Conservation (phyloP, 176 grass and related monocot genomes). For the Paspalum notatum region DNA sequence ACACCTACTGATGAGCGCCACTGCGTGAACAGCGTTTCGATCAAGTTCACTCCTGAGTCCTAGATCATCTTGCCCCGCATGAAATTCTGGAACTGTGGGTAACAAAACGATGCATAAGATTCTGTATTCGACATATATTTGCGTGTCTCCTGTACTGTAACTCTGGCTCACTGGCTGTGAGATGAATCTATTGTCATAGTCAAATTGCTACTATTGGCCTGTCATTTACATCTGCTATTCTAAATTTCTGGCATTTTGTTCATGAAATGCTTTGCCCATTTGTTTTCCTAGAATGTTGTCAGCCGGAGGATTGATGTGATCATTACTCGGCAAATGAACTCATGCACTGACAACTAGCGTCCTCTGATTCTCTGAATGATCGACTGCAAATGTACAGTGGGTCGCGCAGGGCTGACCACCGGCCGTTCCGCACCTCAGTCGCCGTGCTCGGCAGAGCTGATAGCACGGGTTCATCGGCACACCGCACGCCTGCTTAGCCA, state of each 20-base stretch:
- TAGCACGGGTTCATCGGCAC: too few relatives aligned
- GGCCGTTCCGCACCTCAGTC: too few relatives aligned
- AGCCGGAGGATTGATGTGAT: not conserved
- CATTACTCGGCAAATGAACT: not conserved
- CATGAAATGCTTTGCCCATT: not conserved
- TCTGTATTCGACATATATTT: not conserved
- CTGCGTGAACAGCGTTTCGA: conserved; percentile 81
- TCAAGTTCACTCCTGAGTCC: conserved; percentile 67
- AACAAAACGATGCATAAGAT: conserved; percentile 9
- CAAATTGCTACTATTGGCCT: not conserved
- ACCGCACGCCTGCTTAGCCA: too few relatives aligned
- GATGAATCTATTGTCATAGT: not conserved
- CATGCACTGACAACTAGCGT: not conserved
- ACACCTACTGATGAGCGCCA: conserved; percentile 91
- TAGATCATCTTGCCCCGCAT: conserved; percentile 8
- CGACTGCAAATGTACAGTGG: too few relatives aligned
- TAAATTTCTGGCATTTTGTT: not conserved
- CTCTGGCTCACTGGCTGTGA: not conserved
- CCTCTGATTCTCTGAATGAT: too few relatives aligned
- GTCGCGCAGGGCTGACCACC: too few relatives aligned
- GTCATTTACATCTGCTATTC: not conserved
- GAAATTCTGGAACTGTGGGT: conserved; percentile 4
- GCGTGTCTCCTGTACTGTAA: not conserved
- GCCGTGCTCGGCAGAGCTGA: too few relatives aligned
- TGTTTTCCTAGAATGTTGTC: not conserved